These are phyloP conservation scores for Trichophyton mentagrophytes DNA, from an alignment of 2,329 filamentous ascomycete genomes.

Conservation along the genomic window DNA sequence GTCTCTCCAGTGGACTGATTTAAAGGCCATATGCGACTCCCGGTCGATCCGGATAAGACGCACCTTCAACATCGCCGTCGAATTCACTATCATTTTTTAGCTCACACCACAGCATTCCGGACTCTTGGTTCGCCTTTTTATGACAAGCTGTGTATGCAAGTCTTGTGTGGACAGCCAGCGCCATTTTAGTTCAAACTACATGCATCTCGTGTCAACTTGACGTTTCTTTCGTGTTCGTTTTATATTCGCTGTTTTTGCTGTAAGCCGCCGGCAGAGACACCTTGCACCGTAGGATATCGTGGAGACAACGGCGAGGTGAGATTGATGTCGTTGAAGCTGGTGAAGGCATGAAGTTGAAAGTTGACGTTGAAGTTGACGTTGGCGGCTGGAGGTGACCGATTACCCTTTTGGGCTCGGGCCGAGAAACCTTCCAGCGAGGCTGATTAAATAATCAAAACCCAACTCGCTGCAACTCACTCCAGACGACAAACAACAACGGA, in stretches of 20 bases:
- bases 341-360: neutral
- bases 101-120: neutral
- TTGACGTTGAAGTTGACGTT: neutral
- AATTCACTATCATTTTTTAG: neutral
- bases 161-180: neutral
- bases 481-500: neutral
- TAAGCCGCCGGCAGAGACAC: neutral
- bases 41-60: neutral
- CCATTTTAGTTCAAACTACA: conserved; percentile 1
- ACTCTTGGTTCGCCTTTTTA: neutral
- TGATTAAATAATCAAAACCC: neutral
- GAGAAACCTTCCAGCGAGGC: neutral
- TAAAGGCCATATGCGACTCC: neutral
- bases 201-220: neutral
- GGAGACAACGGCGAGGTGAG: neutral
- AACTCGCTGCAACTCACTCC: neutral
- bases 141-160: neutral
- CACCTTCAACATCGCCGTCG: neutral
- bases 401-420: conserved; percentile 1
- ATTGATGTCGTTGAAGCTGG: neutral
- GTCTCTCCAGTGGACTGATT: neutral
- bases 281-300: neutral
- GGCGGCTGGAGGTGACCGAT: neutral
- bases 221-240: neutral
- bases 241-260: neutral